Conservation (phyloP, 345 rosid genomes). For the Salix exigua region DNA sequence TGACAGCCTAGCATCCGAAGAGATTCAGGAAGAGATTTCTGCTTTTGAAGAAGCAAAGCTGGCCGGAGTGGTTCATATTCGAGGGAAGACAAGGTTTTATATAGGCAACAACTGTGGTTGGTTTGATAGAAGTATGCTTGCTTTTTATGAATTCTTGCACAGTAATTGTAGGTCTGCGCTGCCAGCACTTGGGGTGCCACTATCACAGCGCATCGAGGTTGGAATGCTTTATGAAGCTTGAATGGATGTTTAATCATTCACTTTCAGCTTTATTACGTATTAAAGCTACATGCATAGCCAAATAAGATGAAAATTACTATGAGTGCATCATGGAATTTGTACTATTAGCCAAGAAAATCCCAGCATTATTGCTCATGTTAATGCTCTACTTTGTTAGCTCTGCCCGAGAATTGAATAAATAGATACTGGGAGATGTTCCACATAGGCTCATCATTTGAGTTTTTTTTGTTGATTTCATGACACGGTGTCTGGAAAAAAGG, state of each 20-base stretch:
- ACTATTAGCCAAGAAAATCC: not conserved
- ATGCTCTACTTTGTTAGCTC: not conserved
- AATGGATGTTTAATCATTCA: constrained; percentile 3
- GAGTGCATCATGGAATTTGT: not conserved
- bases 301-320: not conserved
- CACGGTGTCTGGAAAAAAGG: no score
- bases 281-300: not conserved
- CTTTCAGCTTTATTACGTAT: not conserved
- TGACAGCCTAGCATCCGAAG: constrained; percentile 3
- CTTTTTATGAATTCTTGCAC: constrained; percentile 58
- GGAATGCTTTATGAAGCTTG: constrained; percentile 67
- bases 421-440: not conserved
- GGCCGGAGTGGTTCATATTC: constrained; percentile 48
- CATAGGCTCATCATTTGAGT: no score
- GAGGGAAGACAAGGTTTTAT: constrained; percentile 65
- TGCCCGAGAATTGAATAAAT: not conserved
- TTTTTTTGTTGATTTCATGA: no score
- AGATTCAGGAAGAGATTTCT: constrained; percentile 35
- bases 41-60: constrained; percentile 38
- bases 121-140: constrained; percentile 53
- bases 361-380: not conserved
- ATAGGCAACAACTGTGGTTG: constrained; percentile 37
- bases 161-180: constrained; percentile 59
- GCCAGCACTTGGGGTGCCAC: constrained; percentile 53
- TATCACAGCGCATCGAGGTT: constrained; percentile 48